Evolutionary conservation across 257 asterid genomes (phyloP), one percentile per base, ranked within the genome.

Genomic region (Solanum habrochaites): DNA sequence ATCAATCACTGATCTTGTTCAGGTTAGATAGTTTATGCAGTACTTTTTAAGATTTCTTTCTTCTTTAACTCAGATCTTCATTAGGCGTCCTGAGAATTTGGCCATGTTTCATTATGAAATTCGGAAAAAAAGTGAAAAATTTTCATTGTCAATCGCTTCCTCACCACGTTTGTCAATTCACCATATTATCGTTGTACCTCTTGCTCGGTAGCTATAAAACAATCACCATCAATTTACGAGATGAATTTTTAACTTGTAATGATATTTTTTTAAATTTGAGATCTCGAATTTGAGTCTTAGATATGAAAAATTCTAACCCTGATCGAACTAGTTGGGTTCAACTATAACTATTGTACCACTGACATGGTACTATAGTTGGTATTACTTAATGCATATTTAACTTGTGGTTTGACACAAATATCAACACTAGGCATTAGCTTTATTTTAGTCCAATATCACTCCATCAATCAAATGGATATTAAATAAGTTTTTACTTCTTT

Each of bases 211-310:
- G 39, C 39, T 5, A 37, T 37, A 37, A 37, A 37, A 37, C 39
- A 6, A 37, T 37, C 7, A 37, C 39, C 39, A 37, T 37, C 39
- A 37, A 37, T 1, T 37, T 37, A 37, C 7, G 62, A 18, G 62
- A 0, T 52, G 23, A 2, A 16, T 2, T 0, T 52, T 16, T 16
- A 16, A 52, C 0, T 52, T 18, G 64, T 56, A 1, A 56, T 56
- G n/a, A 1, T 56, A n/a, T 56, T 18, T 1, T 18, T 56, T 0
- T 56, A 7, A 56, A 56, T 56, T 1, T 7, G 11, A 52, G 62
- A 0, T 56, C 0, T 7, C n/a, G 4, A 0, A 1, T 56, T 56
- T 20, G n/a, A 3, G n/a, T 0, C 0, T 10, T 18, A 18, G 4
- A 56, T 56, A 56, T 56, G 64, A 7, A 56, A 56, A 56, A 18